These are phyloP conservation scores for Echites panduratus DNA, from an alignment of 257 asterid genomes.

Conservation along the genomic window DNA sequence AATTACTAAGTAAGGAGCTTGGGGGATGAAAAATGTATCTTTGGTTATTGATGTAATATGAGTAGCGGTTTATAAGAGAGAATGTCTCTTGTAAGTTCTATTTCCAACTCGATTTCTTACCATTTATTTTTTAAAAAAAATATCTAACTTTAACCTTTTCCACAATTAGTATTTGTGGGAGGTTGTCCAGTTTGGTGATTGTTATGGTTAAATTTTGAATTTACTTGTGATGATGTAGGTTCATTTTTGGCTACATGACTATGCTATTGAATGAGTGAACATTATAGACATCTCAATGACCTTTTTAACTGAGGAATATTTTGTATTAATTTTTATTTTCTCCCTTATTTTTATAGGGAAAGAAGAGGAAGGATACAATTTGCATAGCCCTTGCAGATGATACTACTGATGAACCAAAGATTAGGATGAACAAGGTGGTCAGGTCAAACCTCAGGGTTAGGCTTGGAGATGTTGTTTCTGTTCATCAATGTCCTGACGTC, in stretches of 20 bases:
- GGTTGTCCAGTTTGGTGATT: no score
- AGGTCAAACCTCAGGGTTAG: slow-evolving; percentile 72
- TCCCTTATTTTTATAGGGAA: slow-evolving; percentile 44
- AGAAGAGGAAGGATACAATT: slow-evolving; percentile 67
- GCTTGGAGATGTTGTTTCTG: slow-evolving; percentile 86
- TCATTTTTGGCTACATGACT: not conserved
- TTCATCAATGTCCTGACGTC: slow-evolving; percentile 83
- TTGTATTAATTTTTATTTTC: not conserved
- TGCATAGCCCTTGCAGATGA: slow-evolving; percentile 82
- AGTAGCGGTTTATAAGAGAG: not conserved
- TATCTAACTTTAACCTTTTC: not conserved
- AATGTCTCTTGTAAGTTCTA: not conserved
- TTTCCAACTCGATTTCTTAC: no score
- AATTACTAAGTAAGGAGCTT: not conserved
- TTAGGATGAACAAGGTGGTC: slow-evolving; percentile 79
- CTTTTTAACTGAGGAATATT: not conserved
- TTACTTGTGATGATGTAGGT: not conserved
- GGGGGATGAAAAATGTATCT: not conserved
- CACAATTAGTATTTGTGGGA: not conserved
- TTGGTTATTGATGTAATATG: not conserved
- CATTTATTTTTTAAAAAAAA: not conserved
- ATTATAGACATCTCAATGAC: not conserved
- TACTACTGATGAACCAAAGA: slow-evolving; percentile 66
- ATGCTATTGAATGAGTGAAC: not conserved
- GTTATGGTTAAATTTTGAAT: no score